Base-by-base conservation (phyloP, 441 rosid genomes). In the Populus hybrid region DNA sequence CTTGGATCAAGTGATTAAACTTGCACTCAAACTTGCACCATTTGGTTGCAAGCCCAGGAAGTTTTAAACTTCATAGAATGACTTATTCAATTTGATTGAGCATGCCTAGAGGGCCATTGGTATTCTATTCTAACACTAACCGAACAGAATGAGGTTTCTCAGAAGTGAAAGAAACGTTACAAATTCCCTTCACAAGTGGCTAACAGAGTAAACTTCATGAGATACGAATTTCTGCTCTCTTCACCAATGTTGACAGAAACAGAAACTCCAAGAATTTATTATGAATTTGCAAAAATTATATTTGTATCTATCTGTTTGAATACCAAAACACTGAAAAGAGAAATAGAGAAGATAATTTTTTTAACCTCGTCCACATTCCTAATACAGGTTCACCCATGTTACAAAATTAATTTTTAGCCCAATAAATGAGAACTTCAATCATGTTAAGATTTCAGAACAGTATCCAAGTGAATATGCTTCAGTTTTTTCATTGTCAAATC, bases 91-190 rank as follows among this genome's bases (percentile, higher is more conserved):
- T 24, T 70, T 11, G 63, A 57, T 70, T 34, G 74, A 35, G 28
- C 6, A 71, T 21, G 70, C 42, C 40, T n/a, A 42, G 38, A 1
- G 64, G 71, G 66, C 19, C 11, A 30, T 32, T 12, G 6, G 66
- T 23, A 32, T 11, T 14, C 21, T 40, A 69, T 63, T 40, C 34
- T 42, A 40, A 61, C 65, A 77, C 64, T 18, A 9, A 65, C 8
- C 4, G 50, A 70, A 69, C 61, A 57, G 11, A 70, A 35, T 1
- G 35, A 50, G 28, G 46, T 18, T 71, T 40, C 75, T 30, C 65
- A 70, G 35, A 64, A 42, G 34, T 21, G 63, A 9, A 70, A 77
- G 71, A 26, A 69, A 42, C n/a, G 67, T 7, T 50, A 46, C 73
- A 26, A 75, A 64, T 24, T 6, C 36, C 46, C 76, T 64, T 14